Percentiles rank a stretch among this genome's conserved stretches.
Conservation (phyloP, 2,329 filamentous ascomycete genomes). For the Paraphaeosphaeria minitans region DNA sequence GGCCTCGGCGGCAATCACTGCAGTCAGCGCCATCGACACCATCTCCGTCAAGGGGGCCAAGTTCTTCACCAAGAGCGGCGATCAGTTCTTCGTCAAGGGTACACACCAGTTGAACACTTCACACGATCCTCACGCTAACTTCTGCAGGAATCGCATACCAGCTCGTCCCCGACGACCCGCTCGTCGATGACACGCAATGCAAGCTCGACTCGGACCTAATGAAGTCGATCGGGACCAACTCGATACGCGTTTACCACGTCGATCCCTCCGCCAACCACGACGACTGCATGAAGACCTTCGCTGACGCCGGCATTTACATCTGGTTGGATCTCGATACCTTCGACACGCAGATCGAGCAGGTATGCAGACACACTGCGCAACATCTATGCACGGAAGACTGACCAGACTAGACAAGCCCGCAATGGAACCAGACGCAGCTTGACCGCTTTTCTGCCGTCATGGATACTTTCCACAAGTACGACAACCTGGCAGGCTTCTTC, state of each 20-base stretch:
- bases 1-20: conserved; percentile 29
- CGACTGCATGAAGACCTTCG: conserved; percentile 81
- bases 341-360: conserved; percentile 68
- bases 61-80: conserved; percentile 80
- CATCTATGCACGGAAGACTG: conserved; percentile 14
- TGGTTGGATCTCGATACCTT: conserved; percentile 80
- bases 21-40: conserved; percentile 57
- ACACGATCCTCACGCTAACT: conserved; percentile 15
- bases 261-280: conserved; percentile 72
- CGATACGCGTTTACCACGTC: conserved; percentile 88
- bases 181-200: conserved; percentile 78
- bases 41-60: conserved; percentile 74
- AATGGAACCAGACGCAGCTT: conserved; percentile 76
- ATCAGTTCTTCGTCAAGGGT: conserved; percentile 87
- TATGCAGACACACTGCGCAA: conserved; percentile 41
- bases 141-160: conserved; percentile 73
- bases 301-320: conserved; percentile 79
- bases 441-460: conserved; percentile 72
- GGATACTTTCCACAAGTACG: conserved; percentile 76
- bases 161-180: conserved; percentile 71
- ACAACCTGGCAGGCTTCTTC: conserved; percentile 84
- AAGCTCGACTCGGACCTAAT: conserved; percentile 75
- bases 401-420: conserved; percentile 57
- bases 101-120: conserved; percentile 9
- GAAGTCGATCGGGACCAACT: conserved; percentile 79